Base-by-base conservation (phyloP, 2,329 filamentous ascomycete species). In the Pestalotiopsis sp. region DNA sequence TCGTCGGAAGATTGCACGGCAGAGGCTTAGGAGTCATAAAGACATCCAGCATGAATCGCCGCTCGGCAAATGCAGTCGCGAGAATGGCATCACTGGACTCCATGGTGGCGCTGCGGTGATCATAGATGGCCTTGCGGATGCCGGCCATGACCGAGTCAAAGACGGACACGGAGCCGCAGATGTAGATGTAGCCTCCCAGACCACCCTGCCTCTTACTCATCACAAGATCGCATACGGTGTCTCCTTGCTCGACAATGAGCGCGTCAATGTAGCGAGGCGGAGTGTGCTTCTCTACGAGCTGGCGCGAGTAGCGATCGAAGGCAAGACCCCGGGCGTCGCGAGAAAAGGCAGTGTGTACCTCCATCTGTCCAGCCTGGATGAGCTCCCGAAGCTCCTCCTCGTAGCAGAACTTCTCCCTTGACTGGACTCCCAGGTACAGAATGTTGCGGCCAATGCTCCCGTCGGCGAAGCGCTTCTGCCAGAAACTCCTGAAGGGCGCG, bases 171-270 rank as follows among this genome's bases (percentile, higher is more conserved):
- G 83, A 85, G 4, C 84, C 84, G 71, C 84, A 86, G 14, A 86
- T 81, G 69, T 85, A 86, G 2, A 86, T 76, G 66, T 85, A 82
- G 0, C 83, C 83, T 17, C 83, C 83, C 1, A 84, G 76, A 0
- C 85, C 85, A 4, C 86, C 86, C 61, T 86, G 84, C 59, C 84
- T 86, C 77, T 87, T 88, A 0, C 83, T 85, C 85, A 88, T 87
- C 66, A 87, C 84, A 17, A 88, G 78, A 65, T 88, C 86, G 38
- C 85, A 86, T 7, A 88, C 81, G 0, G 80, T 81, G 0, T 81
- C 80, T 0, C 84, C 84, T 71, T 87, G 84, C 69, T 87, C 85
- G 0, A 84, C 79, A 27, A 88, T 87, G 4, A 87, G 72, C 0
- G 79, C 76, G 70, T 88, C 85, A 25, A 88, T 87, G 69, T 88